Evolutionary conservation across 148 eudicot genomes (phyloP), one percentile per base, ranked within the genome.

Genomic region (Fagopyrum esculentum): DNA sequence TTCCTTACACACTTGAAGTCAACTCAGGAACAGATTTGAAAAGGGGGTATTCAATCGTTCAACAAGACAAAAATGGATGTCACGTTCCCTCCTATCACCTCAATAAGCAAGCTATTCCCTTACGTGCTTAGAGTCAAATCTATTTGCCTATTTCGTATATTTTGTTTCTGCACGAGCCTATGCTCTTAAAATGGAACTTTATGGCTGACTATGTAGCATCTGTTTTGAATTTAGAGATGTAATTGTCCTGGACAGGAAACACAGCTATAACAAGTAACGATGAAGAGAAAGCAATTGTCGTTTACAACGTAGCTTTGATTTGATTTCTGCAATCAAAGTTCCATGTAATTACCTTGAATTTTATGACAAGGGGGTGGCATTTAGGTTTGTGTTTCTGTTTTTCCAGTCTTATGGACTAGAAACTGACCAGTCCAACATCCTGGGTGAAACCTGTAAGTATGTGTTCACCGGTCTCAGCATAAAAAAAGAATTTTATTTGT

Each of bases 251-350:
- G 54, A 72, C 90, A 91, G 98, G 89, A 72, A 80, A 77, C 82
- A 86, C 85, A 87, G 45, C 72, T 75, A 46, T 76, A 5, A 47
- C 76, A 15, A 76, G 74, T 78, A 57, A 79, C 71, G 80, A 78
- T 79, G 90, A 92, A 6, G 97, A 95, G 79, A 96, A 87, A 76
- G 97, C 97, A 74, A 92, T 96, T 84, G 93, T 96, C 77, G 91
- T 92, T 50, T 96, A 92, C 86, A 86, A 88, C 91, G 99, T 92
- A 83, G 76, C 61, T 82, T 35, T 54, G 45, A 45, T 50, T 59
- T 69, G 64, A 35, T 16, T 49, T 13, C 30, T 35, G 40, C 40
- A 35, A 35, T 35, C 51, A 49, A 49, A 49, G 12, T 9, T 49
- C 75, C 19, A 75, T 69, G 10, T 2, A 45, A 9, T 22, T 22